Percentiles rank a stretch among this genome's conserved stretches.
Conservation (phyloP, 208 protist species). For the Leishmania arabica region DNA sequence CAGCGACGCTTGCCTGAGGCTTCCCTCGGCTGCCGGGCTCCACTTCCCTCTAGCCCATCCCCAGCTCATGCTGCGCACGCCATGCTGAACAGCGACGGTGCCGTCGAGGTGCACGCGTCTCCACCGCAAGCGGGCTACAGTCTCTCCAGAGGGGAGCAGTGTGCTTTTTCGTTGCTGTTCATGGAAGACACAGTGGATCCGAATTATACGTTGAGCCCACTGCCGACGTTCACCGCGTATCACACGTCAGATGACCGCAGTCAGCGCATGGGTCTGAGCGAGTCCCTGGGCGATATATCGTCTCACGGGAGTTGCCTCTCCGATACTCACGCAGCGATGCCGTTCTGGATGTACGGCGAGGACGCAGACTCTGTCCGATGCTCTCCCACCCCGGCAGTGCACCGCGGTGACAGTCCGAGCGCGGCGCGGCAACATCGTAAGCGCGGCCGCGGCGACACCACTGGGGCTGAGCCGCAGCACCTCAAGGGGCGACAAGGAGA, state of each 20-base stretch:
- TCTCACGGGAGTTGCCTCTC: not conserved
- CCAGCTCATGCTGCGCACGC: not conserved
- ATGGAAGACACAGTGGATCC: constrained; percentile 16
- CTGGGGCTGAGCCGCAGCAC: not conserved
- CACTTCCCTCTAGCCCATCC: not conserved
- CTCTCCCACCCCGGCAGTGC: constrained; percentile 24
- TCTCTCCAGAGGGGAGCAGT: constrained; percentile 35
- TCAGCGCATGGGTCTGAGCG: constrained; percentile 4
- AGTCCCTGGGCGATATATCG: not conserved
- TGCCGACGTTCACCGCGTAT: constrained; percentile 4
- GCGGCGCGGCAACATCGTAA: not conserved
- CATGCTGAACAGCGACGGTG: not conserved
- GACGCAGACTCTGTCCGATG: constrained; percentile 10
- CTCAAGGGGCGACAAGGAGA: not conserved
- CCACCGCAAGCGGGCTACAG: constrained; percentile 2
- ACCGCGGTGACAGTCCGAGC: constrained; percentile 10
- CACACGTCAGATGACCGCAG: not conserved
- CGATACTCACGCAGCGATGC: not conserved
- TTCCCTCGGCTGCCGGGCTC: not conserved
- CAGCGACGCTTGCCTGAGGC: not conserved
- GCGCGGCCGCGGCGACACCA: constrained; percentile 5
- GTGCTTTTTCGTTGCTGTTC: constrained; percentile 34
- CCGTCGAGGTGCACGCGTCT: not conserved
- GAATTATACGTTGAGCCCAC: not conserved
- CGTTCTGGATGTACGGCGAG: constrained; percentile 26